Percentiles rank a stretch among this genome's conserved stretches.
Conservation (phyloP, 1,284 basidiomycete genomes). For the Caloboletus firmus region DNA sequence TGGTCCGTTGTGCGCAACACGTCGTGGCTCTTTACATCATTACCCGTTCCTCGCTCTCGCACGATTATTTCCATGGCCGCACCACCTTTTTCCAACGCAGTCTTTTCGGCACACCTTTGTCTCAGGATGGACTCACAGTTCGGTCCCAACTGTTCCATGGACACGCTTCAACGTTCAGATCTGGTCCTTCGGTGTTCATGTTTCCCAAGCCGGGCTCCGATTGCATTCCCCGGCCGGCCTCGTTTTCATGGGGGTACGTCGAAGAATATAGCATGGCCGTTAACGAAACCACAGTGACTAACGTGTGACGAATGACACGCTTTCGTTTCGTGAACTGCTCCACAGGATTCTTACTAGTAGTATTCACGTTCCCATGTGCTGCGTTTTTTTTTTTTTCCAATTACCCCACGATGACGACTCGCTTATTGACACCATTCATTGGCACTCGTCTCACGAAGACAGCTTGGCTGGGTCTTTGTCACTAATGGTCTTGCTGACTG, state of each 20-base stretch:
- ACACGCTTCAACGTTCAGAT: slow-evolving; percentile 7
- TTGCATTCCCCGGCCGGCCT: slow-evolving; percentile 19
- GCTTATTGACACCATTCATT: slow-evolving; percentile 1
- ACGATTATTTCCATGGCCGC: slow-evolving; percentile 16
- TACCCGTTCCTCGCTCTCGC: slow-evolving; percentile 9
- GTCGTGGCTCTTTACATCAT: slow-evolving; percentile 33
- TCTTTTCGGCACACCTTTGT: slow-evolving; percentile 9
- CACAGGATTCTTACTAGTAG: slow-evolving; percentile 13
- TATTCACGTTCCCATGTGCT: slow-evolving; percentile 9
- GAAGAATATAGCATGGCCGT: no score
- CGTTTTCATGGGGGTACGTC: slow-evolving; percentile 22
- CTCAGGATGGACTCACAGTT: slow-evolving; percentile 11
- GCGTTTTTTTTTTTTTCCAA: slow-evolving; percentile 3
- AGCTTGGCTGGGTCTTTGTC: slow-evolving; percentile 9
- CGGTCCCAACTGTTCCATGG: slow-evolving; percentile 24
- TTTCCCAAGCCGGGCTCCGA: slow-evolving; percentile 20
- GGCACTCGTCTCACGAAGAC: background rate
- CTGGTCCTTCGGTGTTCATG: slow-evolving; percentile 10
- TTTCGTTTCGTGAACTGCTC: slow-evolving; percentile 15
- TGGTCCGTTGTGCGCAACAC: slow-evolving; percentile 10
- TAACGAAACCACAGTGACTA: no score
- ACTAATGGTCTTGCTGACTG: slow-evolving; percentile 2
- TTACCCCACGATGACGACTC: slow-evolving; percentile 28
- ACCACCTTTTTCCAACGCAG: slow-evolving; percentile 4
- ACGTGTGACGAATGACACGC: no score